Evolutionary conservation across 2,329 filamentous ascomycete genomes (phyloP), one percentile per base, ranked within the genome.

Genomic region (Hyphodiscus sp.): DNA sequence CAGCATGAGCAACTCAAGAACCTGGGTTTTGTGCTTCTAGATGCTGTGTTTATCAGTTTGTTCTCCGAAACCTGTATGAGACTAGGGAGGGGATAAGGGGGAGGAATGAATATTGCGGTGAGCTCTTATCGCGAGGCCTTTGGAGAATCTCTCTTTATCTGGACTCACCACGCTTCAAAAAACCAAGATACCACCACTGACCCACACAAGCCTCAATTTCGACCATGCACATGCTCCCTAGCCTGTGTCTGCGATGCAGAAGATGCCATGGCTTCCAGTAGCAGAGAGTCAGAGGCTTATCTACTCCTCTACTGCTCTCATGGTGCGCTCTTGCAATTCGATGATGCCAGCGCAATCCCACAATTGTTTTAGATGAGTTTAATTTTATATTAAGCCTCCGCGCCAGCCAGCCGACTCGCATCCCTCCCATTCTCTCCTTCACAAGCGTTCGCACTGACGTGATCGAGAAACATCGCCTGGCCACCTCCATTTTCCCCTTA

Each of bases 381-480:
- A 49, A 49, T 49, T 49, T 49, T 49, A 49, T 49, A 49, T 49
- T 29, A 49, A 49, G 47, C 47, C 47, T 41, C 29, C 20, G 18
- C 29, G 29, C 47, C 29, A 41, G 29, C 30, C 18, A 49, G 18
- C 29, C 29, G 33, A 49, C 33, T 13, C 33, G 11, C 33, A 38
- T 10, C 5, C 4, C 5, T 38, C 16, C 5, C 11, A 15, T 13
- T 13, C 33, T 6, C 16, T 38, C 33, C 33, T 38, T 10, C 33
- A 4, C 33, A 38, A n/a, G 33, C 33, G 5, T 13, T 18, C 45
- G 15, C 18, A 30, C 45, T 47, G 6, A 47, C 45, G 19, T 15
- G 11, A 38, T 38, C 16, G 33, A 38, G 33, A n/a, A 13, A 38
- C 23, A 26, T 26, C 23, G 33, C 33, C 33, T n/a, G 16, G 33